Base-by-base conservation (phyloP, 2,329 filamentous ascomycete genomes). In the Trichoderma sp. region DNA sequence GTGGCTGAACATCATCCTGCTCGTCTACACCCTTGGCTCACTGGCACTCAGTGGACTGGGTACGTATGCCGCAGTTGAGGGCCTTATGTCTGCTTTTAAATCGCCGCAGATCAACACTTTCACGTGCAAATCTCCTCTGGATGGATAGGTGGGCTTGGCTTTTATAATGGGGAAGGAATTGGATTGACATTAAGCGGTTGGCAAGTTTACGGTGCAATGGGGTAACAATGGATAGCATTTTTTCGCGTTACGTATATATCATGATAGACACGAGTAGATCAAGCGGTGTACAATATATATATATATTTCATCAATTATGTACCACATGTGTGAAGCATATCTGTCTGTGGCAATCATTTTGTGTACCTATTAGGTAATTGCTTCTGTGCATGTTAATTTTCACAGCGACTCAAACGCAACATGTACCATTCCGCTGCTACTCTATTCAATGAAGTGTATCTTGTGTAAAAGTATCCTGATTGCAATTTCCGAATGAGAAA, bases 61-160 rank as follows among this genome's bases (percentile, higher is more conserved):
- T 29, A 67, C 61, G 21, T 72, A 72, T 64, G 67, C 71, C 24
- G 68, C 71, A 2, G 65, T 72, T 16, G 40, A 70, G 47, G 71
- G 71, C 64, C 56, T 73, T 40, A 63, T 72, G 59, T 58, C 40
- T 43, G 72, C 71, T n/a, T 72, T 71, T 29, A 68, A 71, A 24
- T 59, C 72, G 14, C 68, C 72, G 8, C 72, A 73, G 68, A 68
- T 73, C 8, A 73, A 73, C 31, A 70, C 72, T 4, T 72, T 73
- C 49, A 71, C 71, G 16, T 72, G 72, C 55, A 37, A 43, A n/a
- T 73, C 71, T 19, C 71, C 72, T 27, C 65, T 72, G 10, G n/a
- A 66, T 33, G 53, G 63, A 0, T 66, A 33, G 40, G 27, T 37
- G 19, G 43, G 21, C 19, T 47, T 47, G n/a, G 19, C 0, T n/a